Evolutionary conservation across 345 rosid genomes (phyloP).

Genomic region (Eucalyptus guilfoylei): DNA sequence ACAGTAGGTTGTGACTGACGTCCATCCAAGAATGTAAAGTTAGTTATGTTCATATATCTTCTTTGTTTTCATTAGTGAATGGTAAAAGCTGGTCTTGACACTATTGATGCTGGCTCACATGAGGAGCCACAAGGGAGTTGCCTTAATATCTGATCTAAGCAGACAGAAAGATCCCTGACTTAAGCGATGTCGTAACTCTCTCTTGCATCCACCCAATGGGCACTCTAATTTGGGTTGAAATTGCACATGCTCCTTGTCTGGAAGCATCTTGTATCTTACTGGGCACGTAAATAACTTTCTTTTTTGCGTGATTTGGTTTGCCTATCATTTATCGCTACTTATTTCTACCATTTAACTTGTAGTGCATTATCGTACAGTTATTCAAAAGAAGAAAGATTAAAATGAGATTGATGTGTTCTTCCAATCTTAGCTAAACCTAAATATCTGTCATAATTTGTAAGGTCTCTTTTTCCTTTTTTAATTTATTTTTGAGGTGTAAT

Average conservation of each 20-base stretch:
- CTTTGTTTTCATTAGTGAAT: neutral
- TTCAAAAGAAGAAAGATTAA: neutral
- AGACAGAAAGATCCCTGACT: neutral
- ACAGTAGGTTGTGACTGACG: neutral
- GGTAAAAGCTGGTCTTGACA: neutral
- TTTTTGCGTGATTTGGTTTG: neutral
- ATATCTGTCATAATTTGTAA: neutral
- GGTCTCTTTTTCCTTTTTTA: neutral
- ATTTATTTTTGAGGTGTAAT: neutral
- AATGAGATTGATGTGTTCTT: neutral
- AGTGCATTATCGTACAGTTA: neutral
- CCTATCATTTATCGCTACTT: neutral
- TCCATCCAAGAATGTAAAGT: neutral
- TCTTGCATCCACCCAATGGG: neutral
- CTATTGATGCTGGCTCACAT: neutral
- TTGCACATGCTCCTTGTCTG: neutral
- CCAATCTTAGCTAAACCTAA: neutral
- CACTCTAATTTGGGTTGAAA: neutral
- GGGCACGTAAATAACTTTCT: neutral
- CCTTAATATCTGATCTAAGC: neutral
- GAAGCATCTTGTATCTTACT: neutral
- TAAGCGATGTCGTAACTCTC: neutral
- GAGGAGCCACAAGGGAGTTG: neutral
- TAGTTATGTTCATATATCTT: neutral
- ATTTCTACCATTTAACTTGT: neutral